Evolutionary conservation across 2,329 filamentous ascomycete genomes (phyloP), one percentile per base, ranked within the genome.

Genomic region (Ceratocystis alfenasii): DNA sequence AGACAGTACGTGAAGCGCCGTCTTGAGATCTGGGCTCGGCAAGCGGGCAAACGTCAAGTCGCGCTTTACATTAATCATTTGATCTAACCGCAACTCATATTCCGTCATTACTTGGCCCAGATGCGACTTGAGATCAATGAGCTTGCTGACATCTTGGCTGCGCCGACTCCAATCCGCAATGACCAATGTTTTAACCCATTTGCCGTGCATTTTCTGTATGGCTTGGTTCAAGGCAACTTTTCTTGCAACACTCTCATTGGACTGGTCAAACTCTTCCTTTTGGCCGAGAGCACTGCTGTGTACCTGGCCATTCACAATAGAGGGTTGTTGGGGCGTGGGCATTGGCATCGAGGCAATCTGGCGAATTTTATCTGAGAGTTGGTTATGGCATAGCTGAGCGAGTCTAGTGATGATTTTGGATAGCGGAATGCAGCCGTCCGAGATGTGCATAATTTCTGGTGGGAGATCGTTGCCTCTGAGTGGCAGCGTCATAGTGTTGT

Each of bases 161-260:
- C 89, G 87, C 72, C 88, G 83, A 73, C 88, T 89, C 94, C 94
- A 99, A 75, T 94, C 88, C 1, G 88, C 86, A 60, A 99, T 86
- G 25, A 99, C 90, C 22, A 96, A 80, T 6, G 92, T 83, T 77
- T 99, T 97, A 74, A 95, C 90, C 80, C 95, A 97, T 77, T 90
- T 90, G 36, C 87, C 85, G 72, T 96, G 87, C 72, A 88, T 84
- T 25, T 85, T 83, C 73, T 93, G 87, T 7, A 88, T 85, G 76
- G 94, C 95, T 55, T 88, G 84, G 67, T 96, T 76, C 64, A 96
- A 75, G 45, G 80, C 76, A 33, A 83, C 76, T 75, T 96, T 96
- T 76, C 95, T 96, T 41, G 81, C 79, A 12, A 89, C 72, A 72
- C 90, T 93, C 68, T 87, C 84, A 48, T 75, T 73, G 1, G 84